These are phyloP conservation scores for Postia placenta DNA, from an alignment of 768 basidiomycete genomes.

Conservation along the genomic window DNA sequence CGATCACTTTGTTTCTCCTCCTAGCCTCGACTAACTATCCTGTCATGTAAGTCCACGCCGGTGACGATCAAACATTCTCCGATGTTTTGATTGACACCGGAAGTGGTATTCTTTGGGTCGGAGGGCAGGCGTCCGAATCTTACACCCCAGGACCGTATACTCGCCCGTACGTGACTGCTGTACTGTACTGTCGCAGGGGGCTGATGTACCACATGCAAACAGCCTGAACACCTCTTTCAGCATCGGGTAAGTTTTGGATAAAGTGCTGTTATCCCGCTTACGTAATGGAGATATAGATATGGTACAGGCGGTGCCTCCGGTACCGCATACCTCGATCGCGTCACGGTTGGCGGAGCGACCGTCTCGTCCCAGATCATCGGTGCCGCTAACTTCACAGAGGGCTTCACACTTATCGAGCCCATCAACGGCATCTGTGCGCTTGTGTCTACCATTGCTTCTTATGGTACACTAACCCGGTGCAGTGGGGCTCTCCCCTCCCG, in stretches of 20 bases:
- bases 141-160: conserved; percentile 3
- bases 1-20: background rate
- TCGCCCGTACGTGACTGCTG: background rate
- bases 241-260: background rate
- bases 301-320: conserved; percentile 5
- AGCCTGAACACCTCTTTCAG: conserved; percentile 1
- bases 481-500: conserved; percentile 5
- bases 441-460: background rate
- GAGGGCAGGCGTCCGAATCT: background rate
- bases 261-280: background rate
- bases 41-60: background rate
- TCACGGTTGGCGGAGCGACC: conserved; percentile 4
- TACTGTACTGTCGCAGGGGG: background rate
- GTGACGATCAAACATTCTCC: conserved; percentile 3
- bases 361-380: conserved; percentile 7
- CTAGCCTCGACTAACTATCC: background rate
- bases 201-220: background rate
- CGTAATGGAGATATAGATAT: background rate
- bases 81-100: conserved; percentile 7
- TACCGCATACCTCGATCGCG: conserved; percentile 1
- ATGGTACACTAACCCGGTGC: background rate
- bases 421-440: conserved; percentile 7
- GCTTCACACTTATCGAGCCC: background rate
- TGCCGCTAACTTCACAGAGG: background rate
- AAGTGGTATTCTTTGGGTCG: conserved; percentile 7